Evolutionary conservation across 345 rosid genomes (phyloP).

Genomic region (Gossypium longicalyx): DNA sequence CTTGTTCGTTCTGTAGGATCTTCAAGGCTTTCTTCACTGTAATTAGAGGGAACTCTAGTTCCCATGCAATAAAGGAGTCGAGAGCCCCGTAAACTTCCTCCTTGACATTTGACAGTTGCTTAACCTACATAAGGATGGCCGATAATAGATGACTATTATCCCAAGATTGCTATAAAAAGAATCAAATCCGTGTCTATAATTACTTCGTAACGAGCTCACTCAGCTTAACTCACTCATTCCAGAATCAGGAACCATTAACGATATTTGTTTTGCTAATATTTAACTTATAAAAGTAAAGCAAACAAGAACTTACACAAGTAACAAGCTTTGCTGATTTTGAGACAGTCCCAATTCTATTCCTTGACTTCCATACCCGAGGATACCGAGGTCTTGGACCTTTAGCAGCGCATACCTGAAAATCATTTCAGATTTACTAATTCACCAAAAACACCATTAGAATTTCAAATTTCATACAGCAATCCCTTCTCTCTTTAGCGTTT

Average conservation of each 20-base stretch:
- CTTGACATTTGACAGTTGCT: conserved; percentile 71
- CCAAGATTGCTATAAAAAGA: conserved; percentile 9
- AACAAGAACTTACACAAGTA: conserved; percentile 42
- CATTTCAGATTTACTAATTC: not conserved
- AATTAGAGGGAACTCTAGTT: conserved; percentile 82
- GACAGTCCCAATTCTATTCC: conserved; percentile 63
- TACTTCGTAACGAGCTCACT: not conserved
- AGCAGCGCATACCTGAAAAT: conserved; percentile 64
- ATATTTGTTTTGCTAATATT: not conserved
- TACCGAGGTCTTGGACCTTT: conserved; percentile 90
- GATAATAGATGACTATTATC: not conserved
- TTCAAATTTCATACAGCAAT: not conserved
- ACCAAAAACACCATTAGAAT: not conserved
- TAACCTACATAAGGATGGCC: conserved; percentile 41
- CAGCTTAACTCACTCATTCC: not conserved
- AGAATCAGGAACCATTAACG: not conserved
- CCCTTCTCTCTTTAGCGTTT: not conserved
- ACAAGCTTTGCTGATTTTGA: conserved; percentile 79
- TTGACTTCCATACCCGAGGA: conserved; percentile 90
- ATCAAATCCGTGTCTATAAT: conserved; percentile 1
- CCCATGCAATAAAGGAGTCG: conserved; percentile 94
- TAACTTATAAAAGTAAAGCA: not conserved
- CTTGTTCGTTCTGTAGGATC: conserved; percentile 62
- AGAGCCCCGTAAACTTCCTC: conserved; percentile 95
- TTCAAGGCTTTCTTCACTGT: conserved; percentile 87